A percentile compares a stretch with the other conserved stretches of the same genome.
Conservation (phyloP, 2,329 filamentous ascomycete genomes). For the Dactylellina parvicollis region DNA sequence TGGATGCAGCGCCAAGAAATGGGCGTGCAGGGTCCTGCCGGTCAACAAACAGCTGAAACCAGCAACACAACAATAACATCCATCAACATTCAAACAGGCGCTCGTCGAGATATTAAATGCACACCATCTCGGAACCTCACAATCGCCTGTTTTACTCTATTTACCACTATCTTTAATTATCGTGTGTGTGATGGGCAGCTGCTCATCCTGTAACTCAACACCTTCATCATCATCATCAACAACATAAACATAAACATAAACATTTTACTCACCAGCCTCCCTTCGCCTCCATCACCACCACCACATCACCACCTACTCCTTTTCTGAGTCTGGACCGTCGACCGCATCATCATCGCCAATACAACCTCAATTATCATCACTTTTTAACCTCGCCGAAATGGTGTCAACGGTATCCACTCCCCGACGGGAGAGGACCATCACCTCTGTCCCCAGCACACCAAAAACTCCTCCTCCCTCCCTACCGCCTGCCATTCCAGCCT, state of each 20-base stretch:
- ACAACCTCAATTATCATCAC: background rate
- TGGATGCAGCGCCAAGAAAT: conserved; percentile 19
- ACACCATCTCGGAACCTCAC: background rate
- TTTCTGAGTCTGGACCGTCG: background rate
- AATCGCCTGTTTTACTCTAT: background rate
- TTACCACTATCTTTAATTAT: background rate
- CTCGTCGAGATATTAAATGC: background rate
- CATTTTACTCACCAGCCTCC: too few species aligned
- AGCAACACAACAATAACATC: conserved; percentile 37
- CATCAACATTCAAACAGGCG: background rate
- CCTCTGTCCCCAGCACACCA: conserved; percentile 37
- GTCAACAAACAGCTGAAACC: conserved; percentile 52
- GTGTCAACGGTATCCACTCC: conserved; percentile 42
- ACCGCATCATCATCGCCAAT: background rate
- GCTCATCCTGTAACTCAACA: conserved; percentile 60
- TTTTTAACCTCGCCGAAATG: conserved; percentile 22
- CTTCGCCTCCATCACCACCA: background rate
- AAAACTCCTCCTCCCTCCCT: conserved; percentile 49
- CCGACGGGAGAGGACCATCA: conserved; percentile 32
- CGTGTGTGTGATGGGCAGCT: conserved; percentile 8
- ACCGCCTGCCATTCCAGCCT: conserved; percentile 44
- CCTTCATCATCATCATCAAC: conserved; percentile 18
- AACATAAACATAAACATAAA: conserved; percentile 40
- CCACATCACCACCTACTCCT: background rate
- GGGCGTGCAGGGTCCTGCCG: conserved; percentile 28